These are phyloP conservation scores for Globisporangium splendens DNA, from an alignment of 352 stramenopile genomes.

Conservation along the genomic window DNA sequence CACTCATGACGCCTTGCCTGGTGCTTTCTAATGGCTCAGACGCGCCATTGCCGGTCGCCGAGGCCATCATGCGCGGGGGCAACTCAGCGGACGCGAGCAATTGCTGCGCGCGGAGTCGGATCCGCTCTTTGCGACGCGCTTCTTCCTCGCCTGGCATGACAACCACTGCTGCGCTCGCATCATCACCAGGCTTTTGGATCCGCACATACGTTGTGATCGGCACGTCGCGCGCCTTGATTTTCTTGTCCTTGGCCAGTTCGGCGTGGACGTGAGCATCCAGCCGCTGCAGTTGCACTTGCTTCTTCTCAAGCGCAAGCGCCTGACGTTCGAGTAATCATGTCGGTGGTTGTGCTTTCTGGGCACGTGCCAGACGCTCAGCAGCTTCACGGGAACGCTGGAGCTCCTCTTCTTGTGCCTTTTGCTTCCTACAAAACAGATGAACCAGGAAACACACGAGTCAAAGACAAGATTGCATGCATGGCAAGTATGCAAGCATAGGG, in stretches of 20 bases:
- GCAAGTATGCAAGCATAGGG: not conserved
- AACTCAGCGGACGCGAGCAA: slow-evolving; percentile 40
- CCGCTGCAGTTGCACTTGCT: slow-evolving; percentile 31
- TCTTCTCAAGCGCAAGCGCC: slow-evolving; percentile 30
- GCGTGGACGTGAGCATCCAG: slow-evolving; percentile 32
- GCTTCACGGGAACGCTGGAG: slow-evolving; percentile 20
- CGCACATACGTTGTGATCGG: slow-evolving; percentile 51
- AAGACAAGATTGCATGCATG: not conserved
- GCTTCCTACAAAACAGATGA: slow-evolving; percentile 40
- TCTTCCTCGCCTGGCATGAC: slow-evolving; percentile 23
- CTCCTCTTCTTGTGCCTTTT: slow-evolving; percentile 33
- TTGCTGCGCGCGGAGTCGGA: slow-evolving; percentile 43
- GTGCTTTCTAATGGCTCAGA: not conserved
- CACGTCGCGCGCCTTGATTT: slow-evolving; percentile 43
- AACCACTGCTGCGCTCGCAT: not conserved
- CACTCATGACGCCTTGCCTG: slow-evolving; percentile 22
- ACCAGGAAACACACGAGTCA: too few relatives aligned
- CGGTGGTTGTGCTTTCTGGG: slow-evolving; percentile 37
- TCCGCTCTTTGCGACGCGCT: slow-evolving; percentile 41
- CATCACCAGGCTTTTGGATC: slow-evolving; percentile 11
- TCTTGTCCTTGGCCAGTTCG: slow-evolving; percentile 34
- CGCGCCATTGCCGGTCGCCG: slow-evolving; percentile 8
- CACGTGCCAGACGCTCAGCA: slow-evolving; percentile 35
- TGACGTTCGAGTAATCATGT: slow-evolving; percentile 54
- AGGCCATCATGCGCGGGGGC: slow-evolving; percentile 59